Evolutionary conservation across 2,329 filamentous ascomycete species (phyloP).

Genomic region (Fusarium musae): DNA sequence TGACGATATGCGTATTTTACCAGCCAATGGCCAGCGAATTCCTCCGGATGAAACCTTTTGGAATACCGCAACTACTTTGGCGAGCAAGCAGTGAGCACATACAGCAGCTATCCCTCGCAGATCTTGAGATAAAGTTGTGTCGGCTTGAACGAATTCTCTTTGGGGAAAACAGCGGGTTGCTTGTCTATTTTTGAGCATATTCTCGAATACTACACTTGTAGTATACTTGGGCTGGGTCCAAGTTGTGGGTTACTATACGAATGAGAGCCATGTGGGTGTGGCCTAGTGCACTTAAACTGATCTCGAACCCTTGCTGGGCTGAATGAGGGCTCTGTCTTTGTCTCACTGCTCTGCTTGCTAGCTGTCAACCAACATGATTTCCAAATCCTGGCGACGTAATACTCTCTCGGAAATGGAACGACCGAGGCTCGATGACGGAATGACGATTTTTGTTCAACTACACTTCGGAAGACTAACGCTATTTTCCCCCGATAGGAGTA

Average conservation of each 20-base stretch:
- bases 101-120: conserved; percentile 29
- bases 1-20: conserved; percentile 34
- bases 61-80: conserved; percentile 45
- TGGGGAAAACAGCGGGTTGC: conserved; percentile 2
- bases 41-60: conserved; percentile 44
- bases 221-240: conserved; percentile 32
- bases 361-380: conserved; percentile 29
- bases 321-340: conserved; percentile 22
- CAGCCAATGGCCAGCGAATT: conserved; percentile 37
- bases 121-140: conserved; percentile 12
- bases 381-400: conserved; percentile 37
- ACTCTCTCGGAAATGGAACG: conserved; percentile 46
- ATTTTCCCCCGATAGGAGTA: conserved; percentile 84
- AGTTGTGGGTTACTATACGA: conserved; percentile 31
- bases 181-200: neutral
- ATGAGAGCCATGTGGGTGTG: conserved; percentile 18
- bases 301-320: conserved; percentile 5
- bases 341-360: conserved; percentile 49
- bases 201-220: conserved; percentile 4
- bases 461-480: conserved; percentile 71
- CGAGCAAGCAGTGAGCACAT: conserved; percentile 66
- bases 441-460: conserved; percentile 43
- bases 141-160: conserved; percentile 1
- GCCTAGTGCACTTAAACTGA: conserved; percentile 15
- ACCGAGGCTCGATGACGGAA: conserved; percentile 48